Conservation (phyloP, 2,329 filamentous ascomycete genomes). For the Metarhizium robertsii region DNA sequence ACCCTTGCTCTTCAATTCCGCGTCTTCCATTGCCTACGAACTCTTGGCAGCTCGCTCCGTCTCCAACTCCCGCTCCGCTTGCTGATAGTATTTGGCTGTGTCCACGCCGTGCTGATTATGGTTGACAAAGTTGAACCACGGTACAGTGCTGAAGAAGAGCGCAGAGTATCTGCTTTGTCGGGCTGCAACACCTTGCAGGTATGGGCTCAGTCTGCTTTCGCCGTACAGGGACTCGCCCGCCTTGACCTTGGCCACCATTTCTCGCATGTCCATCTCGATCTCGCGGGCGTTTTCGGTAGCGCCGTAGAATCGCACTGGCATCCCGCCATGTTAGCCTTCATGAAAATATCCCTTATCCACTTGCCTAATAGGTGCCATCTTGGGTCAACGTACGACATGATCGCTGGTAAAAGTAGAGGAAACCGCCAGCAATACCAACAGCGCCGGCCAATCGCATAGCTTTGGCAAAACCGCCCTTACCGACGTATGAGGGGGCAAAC, state of each 20-base stretch:
- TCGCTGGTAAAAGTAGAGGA: constrained; percentile 77
- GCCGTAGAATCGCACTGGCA: constrained; percentile 85
- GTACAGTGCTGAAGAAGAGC: constrained; percentile 73
- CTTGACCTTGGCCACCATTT: constrained; percentile 98
- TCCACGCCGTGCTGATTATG: constrained; percentile 93
- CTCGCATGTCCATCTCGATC: constrained; percentile 90
- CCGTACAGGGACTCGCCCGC: constrained; percentile 84
- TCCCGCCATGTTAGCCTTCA: neutral
- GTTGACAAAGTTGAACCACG: constrained; percentile 99
- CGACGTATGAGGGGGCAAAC: constrained; percentile 75
- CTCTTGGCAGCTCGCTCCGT: constrained; percentile 41
- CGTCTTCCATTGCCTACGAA: neutral
- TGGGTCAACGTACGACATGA: constrained; percentile 58
- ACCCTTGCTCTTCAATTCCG: neutral
- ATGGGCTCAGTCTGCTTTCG: constrained; percentile 63
- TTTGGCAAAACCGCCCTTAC: constrained; percentile 71
- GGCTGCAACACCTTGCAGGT: constrained; percentile 89
- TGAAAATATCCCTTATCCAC: neutral
- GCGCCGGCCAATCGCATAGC: constrained; percentile 71
- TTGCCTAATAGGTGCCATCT: neutral
- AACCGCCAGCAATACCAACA: constrained; percentile 67
- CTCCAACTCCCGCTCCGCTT: constrained; percentile 89
- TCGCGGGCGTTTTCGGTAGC: constrained; percentile 88
- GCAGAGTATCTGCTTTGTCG: constrained; percentile 89
- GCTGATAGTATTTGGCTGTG: constrained; percentile 95